Evolutionary conservation across 306 rosid species (phyloP), one percentile per base, ranked within the genome.

Genomic region (Psophocarpus tetragonolobus): DNA sequence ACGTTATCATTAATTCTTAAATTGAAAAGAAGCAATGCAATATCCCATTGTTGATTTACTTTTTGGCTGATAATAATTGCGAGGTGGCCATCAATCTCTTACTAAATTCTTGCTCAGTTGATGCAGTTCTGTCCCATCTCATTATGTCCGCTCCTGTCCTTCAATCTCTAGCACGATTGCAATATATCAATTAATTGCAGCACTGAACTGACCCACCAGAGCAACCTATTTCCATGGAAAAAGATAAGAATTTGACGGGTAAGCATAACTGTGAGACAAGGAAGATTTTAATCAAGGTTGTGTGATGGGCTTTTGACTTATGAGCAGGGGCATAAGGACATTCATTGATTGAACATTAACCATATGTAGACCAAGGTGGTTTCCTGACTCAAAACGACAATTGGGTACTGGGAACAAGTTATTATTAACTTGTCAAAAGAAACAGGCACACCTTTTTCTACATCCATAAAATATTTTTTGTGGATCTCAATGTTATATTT

Each of bases 61-160:
- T 65, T 76, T 62, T 47, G 5, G 48, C 17, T 27, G 51, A 33
- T 51, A 66, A 36, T 78, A 70, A 35, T 33, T 45, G 57, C 39
- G 20, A 24, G 21, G 29, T 62, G 60, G 72, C 41, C 39, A 12
- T 42, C 61, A 29, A 78, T 78, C 71, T 42, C 54, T 48, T 60
- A n/a, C 50, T 54, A 35, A 54, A 73, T 57, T 21, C 17, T 80
- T 39, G 50, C n/a, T 54, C 50, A 35, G 47, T n/a, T 71, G 56
- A 62, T 61, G 66, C 66, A 73, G 5, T 57, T 56, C 13, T 53
- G 70, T 65, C 42, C 30, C 68, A 54, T 79, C 66, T 61, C 71
- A 61, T 47, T 71, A 60, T 60, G 27, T 65, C 54, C 41, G 14
- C 18, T 60, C 60, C 4, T 20, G 66, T 80, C 84, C 17, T 54